Base-by-base conservation (phyloP, 2,329 filamentous ascomycete genomes). In the Aspergillus fischeri region DNA sequence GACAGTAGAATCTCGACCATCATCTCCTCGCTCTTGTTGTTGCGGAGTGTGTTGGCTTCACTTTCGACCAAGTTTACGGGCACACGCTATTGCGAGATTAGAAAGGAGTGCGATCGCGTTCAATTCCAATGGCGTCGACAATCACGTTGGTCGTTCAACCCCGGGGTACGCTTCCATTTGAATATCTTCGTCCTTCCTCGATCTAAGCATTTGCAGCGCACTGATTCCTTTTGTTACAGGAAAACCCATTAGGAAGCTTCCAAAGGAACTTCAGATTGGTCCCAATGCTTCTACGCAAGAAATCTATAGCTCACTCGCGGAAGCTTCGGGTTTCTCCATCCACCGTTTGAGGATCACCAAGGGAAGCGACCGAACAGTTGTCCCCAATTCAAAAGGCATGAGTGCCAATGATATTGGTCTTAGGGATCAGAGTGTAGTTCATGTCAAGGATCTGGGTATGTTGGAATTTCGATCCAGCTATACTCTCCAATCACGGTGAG, bases 391-490 rank as follows among this genome's bases (percentile, higher is more conserved):
- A 21, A 70, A 78, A 55, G 77, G 80, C 53, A 74, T 78, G 14
- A 83, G 78, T 2, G 72, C 88, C 41, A 74, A 81, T 60, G 77
- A 79, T 48, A 82, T 80, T 3, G 84, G 84, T 14, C 73, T 89
- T 49, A 77, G 78, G 54, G 80, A 86, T 63, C 80, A 82, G 65
- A 84, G 83, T 62, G 79, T 80, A 21, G 76, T 99, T 51, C 86
- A 94, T 65, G 90, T 97, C 62, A 97, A 99, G 79, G 93, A 99
- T 73, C 82, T 99, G 29, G 94, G 92, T 93, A 83, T 53, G 83
- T 69, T 6, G 21, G 9, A 4, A n/a, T 41, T 24, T 24, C 10
- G 32, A 45, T 35, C 35, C 41, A 20, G 27, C 20, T 17, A 17
- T 38, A 17, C 41, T 28, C 29, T 38, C 14, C 6, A 49, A 45